phyloP scores from a whole-genome alignment of 768 basidiomycete genomes.

The Holtermannia corniformis region DNA sequence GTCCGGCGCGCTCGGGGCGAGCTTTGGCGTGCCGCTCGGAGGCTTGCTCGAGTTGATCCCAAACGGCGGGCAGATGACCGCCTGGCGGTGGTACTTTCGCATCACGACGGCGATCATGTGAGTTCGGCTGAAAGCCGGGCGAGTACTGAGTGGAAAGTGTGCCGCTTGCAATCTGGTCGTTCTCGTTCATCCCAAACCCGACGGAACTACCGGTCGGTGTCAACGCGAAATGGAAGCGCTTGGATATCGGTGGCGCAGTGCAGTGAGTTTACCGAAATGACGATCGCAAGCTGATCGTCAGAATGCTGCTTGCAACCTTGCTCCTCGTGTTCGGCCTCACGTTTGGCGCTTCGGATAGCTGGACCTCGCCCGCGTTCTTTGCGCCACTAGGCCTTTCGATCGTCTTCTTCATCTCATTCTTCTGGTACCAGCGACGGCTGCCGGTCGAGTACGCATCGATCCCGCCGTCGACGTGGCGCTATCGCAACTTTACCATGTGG shows the following conservation, averaged over 20 bases:
- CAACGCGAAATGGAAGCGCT: constrained; percentile 19
- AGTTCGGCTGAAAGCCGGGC: not conserved
- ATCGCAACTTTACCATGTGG: constrained; percentile 28
- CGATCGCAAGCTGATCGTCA: not conserved
- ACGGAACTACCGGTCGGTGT: constrained; percentile 5
- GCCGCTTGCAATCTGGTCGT: constrained; percentile 6
- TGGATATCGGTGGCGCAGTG: constrained; percentile 29
- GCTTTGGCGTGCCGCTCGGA: constrained; percentile 15
- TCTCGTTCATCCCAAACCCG: constrained; percentile 15
- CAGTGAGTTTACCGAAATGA: no score
- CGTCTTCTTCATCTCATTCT: constrained; percentile 19
- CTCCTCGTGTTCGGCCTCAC: constrained; percentile 33
- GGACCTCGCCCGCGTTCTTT: constrained; percentile 15
- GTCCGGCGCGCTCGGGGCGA: constrained; percentile 14
- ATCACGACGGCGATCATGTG: constrained; percentile 6
- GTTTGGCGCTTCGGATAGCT: constrained; percentile 29
- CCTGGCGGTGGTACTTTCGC: constrained; percentile 36
- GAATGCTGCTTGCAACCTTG: constrained; percentile 21
- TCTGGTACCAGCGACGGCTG: constrained; percentile 13
- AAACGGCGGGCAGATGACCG: constrained; percentile 10
- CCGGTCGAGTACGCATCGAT: constrained; percentile 11
- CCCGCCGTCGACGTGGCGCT: constrained; percentile 25
- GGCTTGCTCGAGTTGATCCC: constrained; percentile 20
- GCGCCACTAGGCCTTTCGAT: constrained; percentile 25
- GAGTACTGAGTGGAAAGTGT: constrained; percentile 1